Conservation (phyloP, 2,329 filamentous ascomycete genomes). For the Raffaelea ambrosiae region DNA sequence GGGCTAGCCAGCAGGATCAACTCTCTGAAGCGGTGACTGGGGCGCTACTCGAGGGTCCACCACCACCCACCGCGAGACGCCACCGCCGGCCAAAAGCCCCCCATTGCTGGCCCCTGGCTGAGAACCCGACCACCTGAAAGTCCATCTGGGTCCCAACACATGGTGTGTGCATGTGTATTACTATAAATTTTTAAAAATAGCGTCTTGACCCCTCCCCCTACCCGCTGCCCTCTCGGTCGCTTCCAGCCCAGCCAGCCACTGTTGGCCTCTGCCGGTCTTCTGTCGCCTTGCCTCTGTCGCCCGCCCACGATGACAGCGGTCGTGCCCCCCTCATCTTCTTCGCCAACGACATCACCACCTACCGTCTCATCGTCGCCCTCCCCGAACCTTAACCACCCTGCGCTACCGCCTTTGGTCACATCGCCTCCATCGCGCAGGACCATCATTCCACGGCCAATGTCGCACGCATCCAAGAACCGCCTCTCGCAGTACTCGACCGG, state of each 20-base stretch:
- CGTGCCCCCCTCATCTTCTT: slow-evolving; percentile 48
- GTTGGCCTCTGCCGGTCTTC: too few species aligned
- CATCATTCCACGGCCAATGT: slow-evolving; percentile 57
- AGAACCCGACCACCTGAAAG: neutral
- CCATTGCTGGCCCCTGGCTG: neutral
- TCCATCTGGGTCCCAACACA: neutral
- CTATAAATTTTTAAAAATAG: slow-evolving; percentile 7
- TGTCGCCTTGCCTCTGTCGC: neutral
- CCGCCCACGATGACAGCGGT: slow-evolving; percentile 35
- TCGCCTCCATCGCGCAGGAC: slow-evolving; percentile 49
- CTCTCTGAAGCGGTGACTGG: slow-evolving; percentile 7
- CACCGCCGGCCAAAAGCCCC: slow-evolving; percentile 3
- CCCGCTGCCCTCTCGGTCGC: slow-evolving; percentile 5
- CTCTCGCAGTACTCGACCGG: slow-evolving; percentile 75
- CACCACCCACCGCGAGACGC: slow-evolving; percentile 1
- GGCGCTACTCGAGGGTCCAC: slow-evolving; percentile 11
- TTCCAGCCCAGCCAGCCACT: too few species aligned
- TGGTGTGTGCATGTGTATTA: neutral
- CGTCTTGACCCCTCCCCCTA: slow-evolving; percentile 9
- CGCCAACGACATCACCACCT: slow-evolving; percentile 39
- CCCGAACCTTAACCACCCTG: slow-evolving; percentile 41
- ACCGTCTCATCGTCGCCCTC: slow-evolving; percentile 25
- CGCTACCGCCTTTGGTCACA: slow-evolving; percentile 49
- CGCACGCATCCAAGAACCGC: slow-evolving; percentile 71
- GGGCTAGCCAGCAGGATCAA: neutral